Conservation (phyloP, 805 yeast genomes). For the Nakazawaea ambrosiae region DNA sequence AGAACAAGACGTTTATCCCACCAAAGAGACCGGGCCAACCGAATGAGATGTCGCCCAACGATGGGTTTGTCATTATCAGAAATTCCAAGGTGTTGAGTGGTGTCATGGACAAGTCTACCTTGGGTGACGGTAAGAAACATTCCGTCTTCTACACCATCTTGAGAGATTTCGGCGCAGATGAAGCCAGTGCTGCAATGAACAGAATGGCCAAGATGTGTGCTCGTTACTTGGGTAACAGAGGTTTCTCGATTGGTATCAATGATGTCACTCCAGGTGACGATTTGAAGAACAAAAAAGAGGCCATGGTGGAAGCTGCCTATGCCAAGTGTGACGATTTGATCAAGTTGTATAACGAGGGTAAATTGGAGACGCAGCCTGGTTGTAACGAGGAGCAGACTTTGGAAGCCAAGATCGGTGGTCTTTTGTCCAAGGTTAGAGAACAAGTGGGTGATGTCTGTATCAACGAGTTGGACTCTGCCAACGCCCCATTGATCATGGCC, state of each 20-base stretch:
- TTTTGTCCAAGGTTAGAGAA: slow-evolving; percentile 94
- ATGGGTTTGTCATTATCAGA: slow-evolving; percentile 86
- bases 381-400: slow-evolving; percentile 97
- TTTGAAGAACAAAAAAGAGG: slow-evolving; percentile 71
- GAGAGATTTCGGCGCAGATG: slow-evolving; percentile 95
- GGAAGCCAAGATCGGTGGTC: slow-evolving; percentile 96
- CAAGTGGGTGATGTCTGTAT: slow-evolving; percentile 99
- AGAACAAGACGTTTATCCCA: slow-evolving; percentile 81
- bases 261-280: slow-evolving; percentile 93
- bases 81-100: slow-evolving; percentile 88
- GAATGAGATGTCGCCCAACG: slow-evolving; percentile 95
- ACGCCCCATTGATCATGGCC: slow-evolving; percentile 98
- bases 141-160: slow-evolving; percentile 93
- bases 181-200: slow-evolving; percentile 94
- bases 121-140: slow-evolving; percentile 98
- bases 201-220: slow-evolving; percentile 99
- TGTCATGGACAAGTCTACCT: slow-evolving; percentile 91
- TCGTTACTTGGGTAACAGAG: slow-evolving; percentile 87
- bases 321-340: slow-evolving; percentile 87
- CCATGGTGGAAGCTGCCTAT: slow-evolving; percentile 86
- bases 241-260: slow-evolving; percentile 94
- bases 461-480: slow-evolving; percentile 77
- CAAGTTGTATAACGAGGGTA: slow-evolving; percentile 69
- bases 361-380: slow-evolving; percentile 96
- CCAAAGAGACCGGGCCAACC: slow-evolving; percentile 64